Evolutionary conservation across 78 protist genomes (phyloP).

Genomic region (Creolimax fragrantissima): DNA sequence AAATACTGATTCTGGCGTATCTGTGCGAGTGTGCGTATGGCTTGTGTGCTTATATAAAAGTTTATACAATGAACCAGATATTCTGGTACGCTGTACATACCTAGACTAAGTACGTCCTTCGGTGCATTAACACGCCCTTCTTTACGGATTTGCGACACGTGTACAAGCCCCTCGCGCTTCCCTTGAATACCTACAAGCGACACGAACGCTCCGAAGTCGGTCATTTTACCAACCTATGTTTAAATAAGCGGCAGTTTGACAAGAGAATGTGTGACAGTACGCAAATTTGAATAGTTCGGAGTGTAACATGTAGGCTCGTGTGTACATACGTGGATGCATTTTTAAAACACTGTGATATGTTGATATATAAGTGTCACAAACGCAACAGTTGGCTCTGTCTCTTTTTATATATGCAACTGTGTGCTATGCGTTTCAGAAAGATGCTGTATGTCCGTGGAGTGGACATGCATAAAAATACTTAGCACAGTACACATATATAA

Average conservation of each 20-base stretch:
- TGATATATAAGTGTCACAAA: not conserved
- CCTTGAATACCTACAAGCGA: conserved; percentile 41
- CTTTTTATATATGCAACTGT: not conserved
- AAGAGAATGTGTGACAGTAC: not conserved
- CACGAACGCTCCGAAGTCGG: conserved; percentile 74
- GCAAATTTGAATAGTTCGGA: not conserved
- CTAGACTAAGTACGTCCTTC: conserved; percentile 16
- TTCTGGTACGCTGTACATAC: too few relatives aligned
- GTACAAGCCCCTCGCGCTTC: conserved; percentile 67
- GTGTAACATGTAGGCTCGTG: not conserved
- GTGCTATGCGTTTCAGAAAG: too few relatives aligned
- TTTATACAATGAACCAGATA: too few relatives aligned
- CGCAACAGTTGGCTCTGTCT: not conserved
- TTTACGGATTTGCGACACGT: conserved; percentile 33
- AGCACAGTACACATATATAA: too few relatives aligned
- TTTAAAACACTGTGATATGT: not conserved
- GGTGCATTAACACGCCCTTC: conserved; percentile 16
- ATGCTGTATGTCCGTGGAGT: too few relatives aligned
- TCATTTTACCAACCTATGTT: conserved; percentile 28
- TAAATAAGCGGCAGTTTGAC: not conserved
- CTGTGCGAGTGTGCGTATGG: too few relatives aligned
- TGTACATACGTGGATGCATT: not conserved
- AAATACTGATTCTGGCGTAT: too few relatives aligned
- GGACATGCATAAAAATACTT: too few relatives aligned
- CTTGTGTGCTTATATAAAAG: too few relatives aligned